Conservation (phyloP, 1,284 basidiomycete genomes). For the Bjerkandera adusta region DNA sequence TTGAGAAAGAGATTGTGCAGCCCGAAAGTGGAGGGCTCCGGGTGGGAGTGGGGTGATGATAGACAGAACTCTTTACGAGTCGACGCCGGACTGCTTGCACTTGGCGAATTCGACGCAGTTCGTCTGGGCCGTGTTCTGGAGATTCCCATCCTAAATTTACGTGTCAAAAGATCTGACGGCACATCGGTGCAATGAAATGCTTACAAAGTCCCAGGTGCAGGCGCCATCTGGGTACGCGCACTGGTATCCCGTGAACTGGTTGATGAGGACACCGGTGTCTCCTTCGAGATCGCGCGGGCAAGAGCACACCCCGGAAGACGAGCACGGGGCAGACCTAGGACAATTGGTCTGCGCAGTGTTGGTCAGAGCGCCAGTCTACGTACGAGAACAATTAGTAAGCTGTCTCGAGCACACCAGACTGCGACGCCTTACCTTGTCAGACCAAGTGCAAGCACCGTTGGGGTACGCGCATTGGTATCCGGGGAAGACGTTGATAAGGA, state of each 20-base stretch:
- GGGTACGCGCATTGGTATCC: constrained; percentile 25
- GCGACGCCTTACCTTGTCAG: constrained; percentile 8
- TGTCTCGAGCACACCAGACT: background rate
- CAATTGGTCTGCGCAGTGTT: constrained; percentile 24
- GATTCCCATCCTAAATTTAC: constrained; percentile 12
- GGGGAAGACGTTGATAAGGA: constrained; percentile 22
- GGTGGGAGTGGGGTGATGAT: too few relatives aligned
- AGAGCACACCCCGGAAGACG: constrained; percentile 15
- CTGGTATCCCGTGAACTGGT: constrained; percentile 24
- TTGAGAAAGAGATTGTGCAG: too few relatives aligned
- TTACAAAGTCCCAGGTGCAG: constrained; percentile 24
- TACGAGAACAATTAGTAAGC: background rate
- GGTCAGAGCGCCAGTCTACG: constrained; percentile 17
- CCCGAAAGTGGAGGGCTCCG: too few relatives aligned
- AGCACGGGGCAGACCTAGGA: constrained; percentile 19
- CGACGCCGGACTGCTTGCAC: constrained; percentile 15
- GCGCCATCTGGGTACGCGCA: constrained; percentile 23
- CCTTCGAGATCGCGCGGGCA: constrained; percentile 21
- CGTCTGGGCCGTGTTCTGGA: constrained; percentile 18
- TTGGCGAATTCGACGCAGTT: constrained; percentile 15
- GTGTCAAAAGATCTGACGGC: background rate
- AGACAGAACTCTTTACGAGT: too few relatives aligned
- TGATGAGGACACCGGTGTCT: constrained; percentile 23
- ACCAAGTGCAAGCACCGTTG: constrained; percentile 22
- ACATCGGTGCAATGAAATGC: background rate